These are phyloP conservation scores for Kuraishia capsulata DNA, from an alignment of 805 yeast genomes.

Conservation along the genomic window DNA sequence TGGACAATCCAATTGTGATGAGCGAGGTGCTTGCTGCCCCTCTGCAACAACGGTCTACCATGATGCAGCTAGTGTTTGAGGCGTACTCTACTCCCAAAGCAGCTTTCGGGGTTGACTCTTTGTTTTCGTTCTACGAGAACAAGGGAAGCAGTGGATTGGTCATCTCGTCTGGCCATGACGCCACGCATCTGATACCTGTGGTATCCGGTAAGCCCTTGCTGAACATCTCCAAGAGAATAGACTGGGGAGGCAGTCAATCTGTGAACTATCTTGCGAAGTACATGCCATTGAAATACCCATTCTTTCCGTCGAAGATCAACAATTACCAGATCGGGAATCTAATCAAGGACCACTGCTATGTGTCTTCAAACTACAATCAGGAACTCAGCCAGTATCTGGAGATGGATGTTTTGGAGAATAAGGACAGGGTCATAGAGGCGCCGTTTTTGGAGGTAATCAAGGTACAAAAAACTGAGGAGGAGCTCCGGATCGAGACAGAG, in stretches of 20 bases:
- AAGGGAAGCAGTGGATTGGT: constrained; percentile 60
- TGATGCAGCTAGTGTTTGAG: constrained; percentile 83
- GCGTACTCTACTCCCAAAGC: constrained; percentile 67
- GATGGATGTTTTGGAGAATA: constrained; percentile 51
- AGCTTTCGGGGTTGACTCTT: constrained; percentile 73
- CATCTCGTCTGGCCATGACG: constrained; percentile 73
- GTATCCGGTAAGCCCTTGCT: constrained; percentile 58
- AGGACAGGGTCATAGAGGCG: constrained; percentile 77
- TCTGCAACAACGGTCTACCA: constrained; percentile 54
- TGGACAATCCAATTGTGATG: constrained; percentile 74
- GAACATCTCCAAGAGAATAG: constrained; percentile 66
- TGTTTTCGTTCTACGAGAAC: constrained; percentile 70
- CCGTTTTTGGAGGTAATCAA: constrained; percentile 62
- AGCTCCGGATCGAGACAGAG: constrained; percentile 65
- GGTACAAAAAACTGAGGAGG: constrained; percentile 77
- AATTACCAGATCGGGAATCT: constrained; percentile 55
- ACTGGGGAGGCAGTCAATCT: constrained; percentile 85
- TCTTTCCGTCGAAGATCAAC: constrained; percentile 71
- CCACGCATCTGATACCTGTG: constrained; percentile 78
- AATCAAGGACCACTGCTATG: constrained; percentile 71
- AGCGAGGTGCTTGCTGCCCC: constrained; percentile 74
- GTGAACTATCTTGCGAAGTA: constrained; percentile 53
- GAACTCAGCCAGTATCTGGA: constrained; percentile 54
- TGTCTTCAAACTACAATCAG: constrained; percentile 55
- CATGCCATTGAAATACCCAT: constrained; percentile 79